phyloP scores from a whole-genome alignment of 768 basidiomycete species.

The Hysterangium stoloniferum region DNA sequence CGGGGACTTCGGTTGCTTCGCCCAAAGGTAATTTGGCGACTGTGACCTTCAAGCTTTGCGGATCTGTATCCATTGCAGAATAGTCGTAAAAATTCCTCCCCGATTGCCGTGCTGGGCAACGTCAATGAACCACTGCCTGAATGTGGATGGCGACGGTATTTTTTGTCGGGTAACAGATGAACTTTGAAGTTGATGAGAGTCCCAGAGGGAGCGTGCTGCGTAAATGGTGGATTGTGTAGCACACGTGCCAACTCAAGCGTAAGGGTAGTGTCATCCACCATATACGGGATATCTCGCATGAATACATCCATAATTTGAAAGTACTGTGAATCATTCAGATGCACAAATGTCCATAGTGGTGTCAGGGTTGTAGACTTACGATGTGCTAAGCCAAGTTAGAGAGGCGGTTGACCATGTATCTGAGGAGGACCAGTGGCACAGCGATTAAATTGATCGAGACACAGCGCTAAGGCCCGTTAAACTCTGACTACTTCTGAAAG shows the following conservation, averaged over 20 bases:
- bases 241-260: constrained; percentile 31
- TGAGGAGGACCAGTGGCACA: too few relatives aligned
- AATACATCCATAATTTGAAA: constrained; percentile 36
- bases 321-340: too few relatives aligned
- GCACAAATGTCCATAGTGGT: too few relatives aligned
- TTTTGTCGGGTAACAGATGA: constrained; percentile 35
- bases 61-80: constrained; percentile 13
- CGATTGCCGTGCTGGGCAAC: constrained; percentile 35
- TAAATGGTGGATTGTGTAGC: constrained; percentile 34
- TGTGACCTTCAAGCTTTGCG: constrained; percentile 21
- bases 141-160: constrained; percentile 23
- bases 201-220: constrained; percentile 16
- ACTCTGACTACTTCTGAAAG: too few relatives aligned
- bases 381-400: too few relatives aligned
- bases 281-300: constrained; percentile 21
- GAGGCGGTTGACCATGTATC: too few relatives aligned
- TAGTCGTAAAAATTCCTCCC: constrained; percentile 30
- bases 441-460: too few relatives aligned
- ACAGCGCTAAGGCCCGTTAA: too few relatives aligned
- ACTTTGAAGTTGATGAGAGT: constrained; percentile 45
- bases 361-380: too few relatives aligned
- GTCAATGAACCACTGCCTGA: constrained; percentile 40
- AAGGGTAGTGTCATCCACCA: constrained; percentile 14
- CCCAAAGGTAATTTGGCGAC: constrained; percentile 24
- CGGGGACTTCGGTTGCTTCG: constrained; percentile 13